phyloP scores from a whole-genome alignment of 495 filamentous ascomycete species.

The Glarea lozoyensis region DNA sequence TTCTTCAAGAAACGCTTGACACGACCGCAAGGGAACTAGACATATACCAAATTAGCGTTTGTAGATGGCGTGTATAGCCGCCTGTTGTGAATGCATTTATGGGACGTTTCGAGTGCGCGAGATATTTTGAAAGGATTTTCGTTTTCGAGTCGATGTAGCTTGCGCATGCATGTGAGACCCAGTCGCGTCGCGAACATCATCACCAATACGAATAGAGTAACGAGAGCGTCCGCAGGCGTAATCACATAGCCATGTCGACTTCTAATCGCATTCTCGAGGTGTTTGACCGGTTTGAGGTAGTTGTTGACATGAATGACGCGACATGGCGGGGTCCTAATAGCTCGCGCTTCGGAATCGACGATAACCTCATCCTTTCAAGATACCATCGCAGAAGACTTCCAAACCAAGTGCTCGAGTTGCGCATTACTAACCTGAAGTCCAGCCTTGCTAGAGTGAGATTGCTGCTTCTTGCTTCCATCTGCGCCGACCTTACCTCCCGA shows the following conservation, averaged over 20 bases:
- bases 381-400: not conserved
- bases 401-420: constrained; percentile 4
- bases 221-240: not conserved
- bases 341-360: not conserved
- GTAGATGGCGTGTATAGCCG: no score
- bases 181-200: constrained; percentile 13
- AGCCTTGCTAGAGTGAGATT: constrained; percentile 96
- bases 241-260: no score
- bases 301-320: no score
- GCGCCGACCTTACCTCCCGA: constrained; percentile 81
- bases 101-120: no score
- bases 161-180: constrained; percentile 8
- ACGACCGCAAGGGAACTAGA: constrained; percentile 96
- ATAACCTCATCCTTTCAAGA: constrained; percentile 3
- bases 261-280: no score
- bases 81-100: no score
- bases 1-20: constrained; percentile 99
- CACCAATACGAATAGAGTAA: not conserved
- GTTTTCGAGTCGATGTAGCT: not conserved
- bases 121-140: no score
- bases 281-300: no score
- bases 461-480: constrained; percentile 77
- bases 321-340: constrained; percentile 17
- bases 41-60: no score
- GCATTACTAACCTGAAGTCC: constrained; percentile 84